Evolutionary conservation across 1,139 yeast species (phyloP), one percentile per base, ranked within the genome.

Genomic region (Candida dubliniensis): DNA sequence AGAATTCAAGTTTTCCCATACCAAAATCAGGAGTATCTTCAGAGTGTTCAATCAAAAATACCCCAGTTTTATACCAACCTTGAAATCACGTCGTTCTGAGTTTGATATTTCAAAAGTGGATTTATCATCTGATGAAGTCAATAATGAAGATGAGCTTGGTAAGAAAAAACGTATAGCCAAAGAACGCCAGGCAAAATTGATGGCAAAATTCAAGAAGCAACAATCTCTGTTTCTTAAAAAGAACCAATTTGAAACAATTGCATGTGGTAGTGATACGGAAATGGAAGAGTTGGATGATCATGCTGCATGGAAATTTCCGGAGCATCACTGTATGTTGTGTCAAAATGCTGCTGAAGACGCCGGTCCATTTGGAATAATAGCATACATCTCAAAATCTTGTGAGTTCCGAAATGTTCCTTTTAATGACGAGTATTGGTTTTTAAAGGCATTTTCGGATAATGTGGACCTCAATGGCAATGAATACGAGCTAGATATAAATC

Each of bases 241-340:
- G 12, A 64, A 69, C 39, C 69, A 66, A 1, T 64, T 63, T 37
- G 68, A 62, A 10, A 67, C 60, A 7, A 50, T 53, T 23, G 52
- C 48, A n/a, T 69, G 66, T 30, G 38, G 55, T 36, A 61, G 64
- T 39, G 77, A 70, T 33, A 58, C 60, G 8, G 77, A 71, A 35
- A 70, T 71, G 66, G 74, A 67, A 43, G 62, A 65, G 23, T 64
- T 56, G 2, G 55, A 50, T 4, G 64, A 56, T 2, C 61, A 58
- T 9, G 63, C 59, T 1, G 76, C 72, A 7, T 87, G 95, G 95
- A 68, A 68, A 33, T 89, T 79, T 55, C 96, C 96, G 0, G 86
- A 82, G 34, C 84, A 84, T 33, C 86, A 82, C 48, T 93, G 99
- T 60, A 84, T 91, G 34, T 73, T 93, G 27, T 93, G 99, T 61